Evolutionary conservation across 768 basidiomycete species (phyloP), one percentile per base, ranked within the genome.

Genomic region (Hygrocybe coccinea): DNA sequence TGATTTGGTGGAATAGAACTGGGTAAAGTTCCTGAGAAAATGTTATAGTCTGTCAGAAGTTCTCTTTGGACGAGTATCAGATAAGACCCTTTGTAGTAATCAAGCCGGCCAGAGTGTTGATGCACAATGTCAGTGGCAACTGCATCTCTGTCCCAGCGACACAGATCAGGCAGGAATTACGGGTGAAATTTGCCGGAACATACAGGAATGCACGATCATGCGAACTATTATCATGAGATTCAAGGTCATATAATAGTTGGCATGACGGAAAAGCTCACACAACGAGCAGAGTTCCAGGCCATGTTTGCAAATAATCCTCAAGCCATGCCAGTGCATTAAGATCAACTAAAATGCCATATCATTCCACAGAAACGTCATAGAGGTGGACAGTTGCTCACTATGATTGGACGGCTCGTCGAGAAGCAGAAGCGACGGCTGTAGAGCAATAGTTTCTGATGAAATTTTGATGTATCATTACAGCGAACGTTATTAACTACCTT

Each of bases 81-180:
- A 3, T 60, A 74, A 24, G 64, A 89, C 84, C 95, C 97, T 76
- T 97, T 97, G 77, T 95, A 98, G 74, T 98, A 98, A 68, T 98
- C 94, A 17, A 98, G 78, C 45, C 97, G 82, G 52, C 79, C 87
- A 0, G 88, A 93, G 68, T 97, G 94, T 69, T 91, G 93, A 68
- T 97, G 92, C n/a, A 97, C 82, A 60, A 99, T 97, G 69, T 99
- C 97, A 15, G 97, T 98, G 3, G 97, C 95, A 36, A 98, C 91
- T 14, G 91, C 89, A 69, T 98, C 95, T 53, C 88, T 90, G 50
- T 37, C 22, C 29, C 33, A 48, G 46, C 9, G 41, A 15, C 38
- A 24, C 24, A 48, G 22, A n/a, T 52, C 12, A 36, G 41, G 43
- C 15, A 11, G 55, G 19, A n/a, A 2, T 33, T 35, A 15, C 17